A percentile compares a stretch with the other conserved stretches of the same genome.
phyloP scores from a whole-genome alignment of 1,284 basidiomycete species.

The Filobasidium uniguttulatum region DNA sequence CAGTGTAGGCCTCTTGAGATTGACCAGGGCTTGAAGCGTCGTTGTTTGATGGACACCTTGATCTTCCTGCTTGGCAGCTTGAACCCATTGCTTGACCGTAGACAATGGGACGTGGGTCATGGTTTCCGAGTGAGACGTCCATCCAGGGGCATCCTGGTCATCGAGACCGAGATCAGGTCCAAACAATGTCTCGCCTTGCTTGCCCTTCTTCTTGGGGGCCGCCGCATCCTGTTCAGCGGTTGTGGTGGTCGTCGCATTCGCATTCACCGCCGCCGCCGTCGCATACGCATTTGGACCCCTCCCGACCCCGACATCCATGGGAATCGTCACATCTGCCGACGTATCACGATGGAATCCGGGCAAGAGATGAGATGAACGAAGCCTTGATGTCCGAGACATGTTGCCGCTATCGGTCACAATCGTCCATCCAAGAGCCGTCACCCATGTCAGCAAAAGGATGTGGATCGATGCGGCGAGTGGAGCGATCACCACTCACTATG shows the following conservation, averaged over 20 bases:
- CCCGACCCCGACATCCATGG: background rate
- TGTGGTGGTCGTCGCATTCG: background rate
- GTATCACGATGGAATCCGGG: background rate
- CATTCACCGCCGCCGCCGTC: background rate
- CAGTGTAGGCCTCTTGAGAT: conserved; percentile 74
- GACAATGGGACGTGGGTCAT: conserved; percentile 58
- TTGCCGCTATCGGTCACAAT: background rate
- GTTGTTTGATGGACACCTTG: conserved; percentile 68
- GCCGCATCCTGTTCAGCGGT: conserved; percentile 18
- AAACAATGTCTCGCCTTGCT: conserved; percentile 50
- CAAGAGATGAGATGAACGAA: conserved; percentile 8
- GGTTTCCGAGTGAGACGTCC: conserved; percentile 13
- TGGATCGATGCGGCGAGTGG: no score
- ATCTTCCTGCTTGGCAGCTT: conserved; percentile 56
- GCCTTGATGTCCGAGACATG: conserved; percentile 3
- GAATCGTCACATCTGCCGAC: background rate
- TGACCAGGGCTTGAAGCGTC: conserved; percentile 77
- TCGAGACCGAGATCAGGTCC: conserved; percentile 56
- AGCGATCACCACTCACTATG: no score
- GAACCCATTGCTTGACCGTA: conserved; percentile 64
- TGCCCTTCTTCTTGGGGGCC: conserved; percentile 19
- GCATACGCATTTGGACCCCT: background rate
- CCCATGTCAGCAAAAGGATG: no score
- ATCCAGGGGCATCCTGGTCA: conserved; percentile 27
- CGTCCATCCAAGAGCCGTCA: background rate